Base-by-base conservation (phyloP, 2,329 filamentous ascomycete species). In the Lecanicillium sp. region DNA sequence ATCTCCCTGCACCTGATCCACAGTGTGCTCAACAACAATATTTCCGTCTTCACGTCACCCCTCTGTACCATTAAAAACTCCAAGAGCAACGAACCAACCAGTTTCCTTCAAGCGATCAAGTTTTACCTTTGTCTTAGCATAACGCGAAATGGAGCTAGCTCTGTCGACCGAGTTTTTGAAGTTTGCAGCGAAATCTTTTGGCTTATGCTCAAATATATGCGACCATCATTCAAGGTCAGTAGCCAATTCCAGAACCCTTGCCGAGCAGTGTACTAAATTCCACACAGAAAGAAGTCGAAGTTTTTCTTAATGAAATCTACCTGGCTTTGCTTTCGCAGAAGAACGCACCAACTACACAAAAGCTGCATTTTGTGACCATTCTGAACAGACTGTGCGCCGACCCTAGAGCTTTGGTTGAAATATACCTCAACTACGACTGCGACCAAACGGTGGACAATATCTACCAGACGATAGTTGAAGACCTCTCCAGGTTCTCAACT, bases 381-480 rank as follows among this genome's bases (percentile, higher is more conserved):
- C 71, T 98, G 37, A 84, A 86, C 51, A 75, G 90, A 42, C 70
- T 98, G 34, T 89, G 84, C 43, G 80, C 78, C 13, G 92, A 98
- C 56, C 86, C 90, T 2, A 76, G 86, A 48, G 89, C 87, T 0
- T 60, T 98, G 35, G 92, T 98, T 13, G 92, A 98, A 60, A 83
- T 89, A 12, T 98, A 98, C 60, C 75, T 98, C 45, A 98, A 98
- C 60, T 98, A 98, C 55, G 92, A 98, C 58, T 98, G 92, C 63
- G 94, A 96, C 54, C 76, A 90, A 43, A 88, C 87, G 29, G 77
- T 96, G 43, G 90, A 96, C 63, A 98, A 98, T 60, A 92, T 96
- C 60, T 98, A 94, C 58, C 92, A 98, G 61, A 83, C 76, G 15
- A 81, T 96, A 38, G 89, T 98, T 35, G 94, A 98, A 58, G 88